Evolutionary conservation across 345 rosid genomes (phyloP).

Genomic region (Aethionema arabicum): DNA sequence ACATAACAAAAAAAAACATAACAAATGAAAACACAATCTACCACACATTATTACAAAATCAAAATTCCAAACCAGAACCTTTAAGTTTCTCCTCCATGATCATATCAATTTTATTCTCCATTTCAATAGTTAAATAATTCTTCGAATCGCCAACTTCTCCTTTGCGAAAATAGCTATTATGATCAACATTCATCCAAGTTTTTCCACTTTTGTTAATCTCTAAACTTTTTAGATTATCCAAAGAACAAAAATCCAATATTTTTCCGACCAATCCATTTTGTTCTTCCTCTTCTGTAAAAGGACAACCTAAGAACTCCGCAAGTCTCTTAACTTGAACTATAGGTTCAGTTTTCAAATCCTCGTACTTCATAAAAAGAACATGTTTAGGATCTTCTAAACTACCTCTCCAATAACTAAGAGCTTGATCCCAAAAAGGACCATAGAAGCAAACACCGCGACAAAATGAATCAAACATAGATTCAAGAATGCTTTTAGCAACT

Average conservation of each 20-base stretch:
- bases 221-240: slow-evolving; percentile 41
- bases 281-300: slow-evolving; percentile 46
- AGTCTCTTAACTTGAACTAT: slow-evolving; percentile 34
- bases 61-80: slow-evolving; percentile 36
- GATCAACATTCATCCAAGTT: slow-evolving; percentile 21
- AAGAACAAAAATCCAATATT: slow-evolving; percentile 47
- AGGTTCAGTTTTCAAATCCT: slow-evolving; percentile 44
- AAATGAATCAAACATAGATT: slow-evolving; percentile 41
- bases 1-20: no score
- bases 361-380: slow-evolving; percentile 52
- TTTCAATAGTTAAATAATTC: slow-evolving; percentile 43
- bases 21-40: no score
- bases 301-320: slow-evolving; percentile 43
- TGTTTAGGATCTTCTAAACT: slow-evolving; percentile 43
- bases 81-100: slow-evolving; percentile 39
- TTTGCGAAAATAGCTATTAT: slow-evolving; percentile 36
- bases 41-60: slow-evolving; percentile 41
- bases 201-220: slow-evolving; percentile 48
- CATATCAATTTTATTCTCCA: slow-evolving; percentile 39
- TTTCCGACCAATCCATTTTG: slow-evolving; percentile 24
- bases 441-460: slow-evolving; percentile 40
- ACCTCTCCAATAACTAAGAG: slow-evolving; percentile 47
- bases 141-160: slow-evolving; percentile 54
- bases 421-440: slow-evolving; percentile 62
- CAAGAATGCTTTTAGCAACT: slow-evolving; percentile 19